These are phyloP conservation scores for Aspergillus tanneri DNA, from an alignment of 2,329 filamentous ascomycete species.

Conservation along the genomic window DNA sequence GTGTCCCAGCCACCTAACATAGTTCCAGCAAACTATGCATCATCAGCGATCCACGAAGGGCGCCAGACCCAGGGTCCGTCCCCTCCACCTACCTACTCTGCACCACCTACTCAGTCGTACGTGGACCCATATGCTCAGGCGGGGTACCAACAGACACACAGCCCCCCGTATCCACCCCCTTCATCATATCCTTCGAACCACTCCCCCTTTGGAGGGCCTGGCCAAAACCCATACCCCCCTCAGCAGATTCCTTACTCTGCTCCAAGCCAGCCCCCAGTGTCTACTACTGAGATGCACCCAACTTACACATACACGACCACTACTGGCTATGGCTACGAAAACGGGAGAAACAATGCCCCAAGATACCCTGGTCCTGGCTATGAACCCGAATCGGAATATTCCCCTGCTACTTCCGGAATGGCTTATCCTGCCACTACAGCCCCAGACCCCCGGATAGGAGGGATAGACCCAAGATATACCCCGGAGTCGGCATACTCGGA, in stretches of 20 bases:
- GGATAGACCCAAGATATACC: conserved; percentile 46
- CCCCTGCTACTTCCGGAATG: conserved; percentile 42
- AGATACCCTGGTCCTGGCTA: conserved; percentile 44
- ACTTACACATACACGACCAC: conserved; percentile 40
- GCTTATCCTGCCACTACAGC: conserved; percentile 42
- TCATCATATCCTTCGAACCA: conserved; percentile 35
- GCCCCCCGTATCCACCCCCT: conserved; percentile 34
- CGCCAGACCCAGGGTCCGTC: conserved; percentile 40
- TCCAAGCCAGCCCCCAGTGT: conserved; percentile 38
- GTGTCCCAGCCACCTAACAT: conserved; percentile 40
- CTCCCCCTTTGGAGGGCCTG: conserved; percentile 36
- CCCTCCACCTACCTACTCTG: conserved; percentile 36
- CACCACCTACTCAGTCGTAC: conserved; percentile 35
- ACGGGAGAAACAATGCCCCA: conserved; percentile 41
- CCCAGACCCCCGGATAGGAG: conserved; percentile 43
- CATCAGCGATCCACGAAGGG: conserved; percentile 39
- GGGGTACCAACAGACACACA: conserved; percentile 34
- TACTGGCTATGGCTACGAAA: conserved; percentile 39
- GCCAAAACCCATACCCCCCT: conserved; percentile 38
- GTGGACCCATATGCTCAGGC: conserved; percentile 37
- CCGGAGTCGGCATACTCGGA: conserved; percentile 38
- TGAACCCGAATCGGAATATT: conserved; percentile 44
- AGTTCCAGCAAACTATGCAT: conserved; percentile 37
- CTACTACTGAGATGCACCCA: conserved; percentile 40
- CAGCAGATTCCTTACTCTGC: conserved; percentile 35